Conservation (phyloP, 495 filamentous ascomycete genomes). For the Tuber aestivum region DNA sequence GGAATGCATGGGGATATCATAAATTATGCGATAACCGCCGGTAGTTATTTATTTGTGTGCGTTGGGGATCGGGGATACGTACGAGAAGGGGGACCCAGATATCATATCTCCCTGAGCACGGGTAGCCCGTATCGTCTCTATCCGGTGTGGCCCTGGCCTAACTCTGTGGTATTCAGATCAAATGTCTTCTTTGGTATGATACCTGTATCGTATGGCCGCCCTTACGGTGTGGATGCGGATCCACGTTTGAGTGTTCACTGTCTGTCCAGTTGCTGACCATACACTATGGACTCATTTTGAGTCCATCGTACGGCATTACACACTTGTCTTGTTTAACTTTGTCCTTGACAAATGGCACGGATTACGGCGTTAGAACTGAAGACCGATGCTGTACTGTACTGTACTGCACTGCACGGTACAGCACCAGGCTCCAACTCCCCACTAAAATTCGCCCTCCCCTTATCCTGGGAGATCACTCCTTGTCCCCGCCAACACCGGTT, state of each 20-base stretch:
- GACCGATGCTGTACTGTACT: no score
- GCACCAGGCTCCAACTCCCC: not conserved
- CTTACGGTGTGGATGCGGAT: not conserved
- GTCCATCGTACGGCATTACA: no score
- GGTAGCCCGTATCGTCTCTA: not conserved
- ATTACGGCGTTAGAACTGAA: not conserved
- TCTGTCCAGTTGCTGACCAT: not conserved
- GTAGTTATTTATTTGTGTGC: not conserved
- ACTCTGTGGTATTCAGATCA: not conserved
- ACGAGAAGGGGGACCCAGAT: not conserved
- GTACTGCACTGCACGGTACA: not conserved
- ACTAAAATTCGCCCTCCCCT: not conserved
- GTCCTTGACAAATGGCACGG: not conserved
- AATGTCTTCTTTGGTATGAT: not conserved
- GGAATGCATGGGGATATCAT: not conserved
- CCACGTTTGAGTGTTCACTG: not conserved
- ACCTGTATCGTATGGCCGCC: not conserved
- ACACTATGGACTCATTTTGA: not conserved
- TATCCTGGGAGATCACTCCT: not conserved
- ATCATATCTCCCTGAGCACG: not conserved
- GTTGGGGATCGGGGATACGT: not conserved
- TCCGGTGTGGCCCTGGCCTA: not conserved
- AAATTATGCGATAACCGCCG: not conserved
- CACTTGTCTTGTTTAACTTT: not conserved
- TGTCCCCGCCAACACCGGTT: not conserved